Conservation (phyloP, 805 yeast genomes). For the Barnettozyma vustinii region DNA sequence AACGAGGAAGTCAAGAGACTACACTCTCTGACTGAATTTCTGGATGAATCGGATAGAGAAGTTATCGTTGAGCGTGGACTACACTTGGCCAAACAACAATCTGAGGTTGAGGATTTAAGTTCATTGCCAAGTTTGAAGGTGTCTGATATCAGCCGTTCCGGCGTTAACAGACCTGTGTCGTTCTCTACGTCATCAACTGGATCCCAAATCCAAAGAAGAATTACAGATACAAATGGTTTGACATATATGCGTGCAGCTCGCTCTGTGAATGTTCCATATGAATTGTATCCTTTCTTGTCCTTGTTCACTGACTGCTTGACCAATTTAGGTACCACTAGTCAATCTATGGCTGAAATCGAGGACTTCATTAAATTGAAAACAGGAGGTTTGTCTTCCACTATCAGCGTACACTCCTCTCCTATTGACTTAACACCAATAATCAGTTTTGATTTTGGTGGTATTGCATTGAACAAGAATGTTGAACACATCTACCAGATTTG, state of each 20-base stretch:
- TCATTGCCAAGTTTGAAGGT: constrained; percentile 75
- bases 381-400: constrained; percentile 74
- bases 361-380: constrained; percentile 77
- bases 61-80: constrained; percentile 56
- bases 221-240: constrained; percentile 75
- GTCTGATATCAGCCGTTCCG: constrained; percentile 61
- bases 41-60: constrained; percentile 53
- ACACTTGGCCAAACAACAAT: constrained; percentile 56
- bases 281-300: constrained; percentile 65
- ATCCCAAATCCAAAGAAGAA: constrained; percentile 35
- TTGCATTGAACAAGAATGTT: constrained; percentile 62
- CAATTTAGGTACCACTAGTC: constrained; percentile 73
- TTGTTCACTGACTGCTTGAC: constrained; percentile 76
- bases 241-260: constrained; percentile 70
- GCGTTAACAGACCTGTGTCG: constrained; percentile 33
- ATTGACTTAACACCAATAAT: constrained; percentile 44
- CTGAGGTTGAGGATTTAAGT: constrained; percentile 64
- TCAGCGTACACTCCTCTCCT: constrained; percentile 53
- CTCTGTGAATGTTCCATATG: constrained; percentile 53
- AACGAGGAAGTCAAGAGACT: constrained; percentile 56
- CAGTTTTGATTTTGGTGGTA: constrained; percentile 57
- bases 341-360: constrained; percentile 75
- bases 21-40: constrained; percentile 31
- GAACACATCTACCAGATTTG: constrained; percentile 58
- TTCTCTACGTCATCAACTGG: constrained; percentile 26